phyloP scores from a whole-genome alignment of 2,329 filamentous ascomycete genomes.

The Monosporascus sp. region DNA sequence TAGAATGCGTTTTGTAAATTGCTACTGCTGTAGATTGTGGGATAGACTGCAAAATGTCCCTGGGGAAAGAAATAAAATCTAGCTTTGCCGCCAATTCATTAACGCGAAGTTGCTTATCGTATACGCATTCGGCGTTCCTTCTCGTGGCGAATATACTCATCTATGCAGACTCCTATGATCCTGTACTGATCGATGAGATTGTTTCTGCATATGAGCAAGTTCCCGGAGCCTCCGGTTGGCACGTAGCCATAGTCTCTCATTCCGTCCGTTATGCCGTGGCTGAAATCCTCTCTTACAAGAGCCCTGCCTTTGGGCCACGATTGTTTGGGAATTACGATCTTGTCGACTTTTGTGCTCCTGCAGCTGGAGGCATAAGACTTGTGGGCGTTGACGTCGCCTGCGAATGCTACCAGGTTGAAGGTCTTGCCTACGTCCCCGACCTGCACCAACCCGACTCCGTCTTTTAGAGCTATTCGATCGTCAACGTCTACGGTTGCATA shows the following conservation, averaged over 20 bases:
- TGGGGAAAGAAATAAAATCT: too few relatives aligned
- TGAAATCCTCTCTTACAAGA: constrained; percentile 21
- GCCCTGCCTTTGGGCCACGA: constrained; percentile 12
- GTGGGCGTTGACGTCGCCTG: constrained; percentile 13
- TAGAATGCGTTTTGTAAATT: too few relatives aligned
- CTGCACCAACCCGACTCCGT: constrained; percentile 20
- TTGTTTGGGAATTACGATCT: neutral
- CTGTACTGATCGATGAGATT: constrained; percentile 5
- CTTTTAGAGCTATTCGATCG: constrained; percentile 14
- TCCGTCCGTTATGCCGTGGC: constrained; percentile 7
- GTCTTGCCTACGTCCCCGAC: constrained; percentile 19
- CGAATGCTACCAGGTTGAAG: constrained; percentile 19
- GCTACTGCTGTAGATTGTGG: too few relatives aligned
- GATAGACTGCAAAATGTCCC: too few relatives aligned
- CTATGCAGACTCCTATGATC: constrained; percentile 10
- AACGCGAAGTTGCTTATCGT: too few relatives aligned
- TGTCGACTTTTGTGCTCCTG: constrained; percentile 7
- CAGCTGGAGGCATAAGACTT: constrained; percentile 10
- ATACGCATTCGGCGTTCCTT: neutral
- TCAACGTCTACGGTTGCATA: constrained; percentile 7
- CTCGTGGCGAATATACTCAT: constrained; percentile 3
- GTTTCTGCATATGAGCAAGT: constrained; percentile 7
- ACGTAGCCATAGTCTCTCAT: constrained; percentile 11
- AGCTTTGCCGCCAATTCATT: too few relatives aligned
- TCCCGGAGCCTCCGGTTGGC: constrained; percentile 3